Evolutionary conservation across 306 rosid species (phyloP).

Genomic region (Begonia loranthoides): DNA sequence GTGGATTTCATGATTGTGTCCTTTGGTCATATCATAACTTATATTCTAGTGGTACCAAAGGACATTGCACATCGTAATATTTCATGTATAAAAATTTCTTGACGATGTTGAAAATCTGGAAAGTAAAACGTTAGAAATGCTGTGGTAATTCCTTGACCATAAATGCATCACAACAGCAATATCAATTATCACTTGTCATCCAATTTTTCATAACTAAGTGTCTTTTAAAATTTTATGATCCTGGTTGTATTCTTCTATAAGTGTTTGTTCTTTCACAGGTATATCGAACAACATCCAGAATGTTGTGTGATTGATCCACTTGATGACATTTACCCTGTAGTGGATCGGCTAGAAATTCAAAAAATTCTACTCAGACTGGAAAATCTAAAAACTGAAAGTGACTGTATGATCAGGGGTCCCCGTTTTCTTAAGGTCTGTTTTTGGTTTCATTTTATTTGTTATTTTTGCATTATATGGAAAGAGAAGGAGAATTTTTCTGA

Average conservation of each 20-base stretch:
- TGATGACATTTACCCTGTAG: slow-evolving; percentile 38
- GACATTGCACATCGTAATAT: too few relatives aligned
- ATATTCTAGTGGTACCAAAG: too few relatives aligned
- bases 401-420: slow-evolving; percentile 50
- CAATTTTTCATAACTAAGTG: too few relatives aligned
- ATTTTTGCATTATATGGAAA: slow-evolving; percentile 1
- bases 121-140: too few relatives aligned
- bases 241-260: neutral
- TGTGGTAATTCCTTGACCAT: too few relatives aligned
- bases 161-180: too few relatives aligned
- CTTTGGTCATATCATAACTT: too few relatives aligned
- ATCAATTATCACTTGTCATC: too few relatives aligned
- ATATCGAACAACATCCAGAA: slow-evolving; percentile 45
- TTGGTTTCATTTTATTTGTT: neutral
- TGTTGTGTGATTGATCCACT: slow-evolving; percentile 70
- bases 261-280: slow-evolving; percentile 17
- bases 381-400: slow-evolving; percentile 36
- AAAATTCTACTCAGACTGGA: slow-evolving; percentile 52
- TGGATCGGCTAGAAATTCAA: slow-evolving; percentile 74
- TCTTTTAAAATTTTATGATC: too few relatives aligned
- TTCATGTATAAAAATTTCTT: too few relatives aligned
- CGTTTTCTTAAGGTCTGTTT: slow-evolving; percentile 45
- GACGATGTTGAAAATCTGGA: too few relatives aligned
- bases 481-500: neutral
- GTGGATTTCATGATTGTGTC: too few relatives aligned